phyloP scores from a whole-genome alignment of 768 basidiomycete genomes.

The Epithele typhae region DNA sequence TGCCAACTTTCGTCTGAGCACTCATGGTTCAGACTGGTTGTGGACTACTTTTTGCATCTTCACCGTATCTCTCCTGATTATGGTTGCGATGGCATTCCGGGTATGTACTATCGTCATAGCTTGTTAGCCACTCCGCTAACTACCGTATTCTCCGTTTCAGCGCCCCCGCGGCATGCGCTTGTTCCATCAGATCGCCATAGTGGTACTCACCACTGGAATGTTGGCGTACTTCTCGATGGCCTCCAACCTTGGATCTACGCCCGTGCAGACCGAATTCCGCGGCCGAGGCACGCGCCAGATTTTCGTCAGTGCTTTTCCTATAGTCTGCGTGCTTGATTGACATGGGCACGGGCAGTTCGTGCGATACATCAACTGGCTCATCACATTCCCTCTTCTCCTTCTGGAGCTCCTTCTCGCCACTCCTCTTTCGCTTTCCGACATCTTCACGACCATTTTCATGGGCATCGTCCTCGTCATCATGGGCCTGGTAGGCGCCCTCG shows the following conservation, averaged over 20 bases:
- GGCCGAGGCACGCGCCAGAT: conserved; percentile 36
- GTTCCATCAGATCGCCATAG: conserved; percentile 46
- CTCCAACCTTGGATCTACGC: conserved; percentile 47
- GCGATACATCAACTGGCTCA: conserved; percentile 49
- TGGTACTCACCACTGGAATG: conserved; percentile 41
- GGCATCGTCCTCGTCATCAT: conserved; percentile 39
- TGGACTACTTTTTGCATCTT: conserved; percentile 54
- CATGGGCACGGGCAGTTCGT: too few species aligned
- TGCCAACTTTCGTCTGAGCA: conserved; percentile 38
- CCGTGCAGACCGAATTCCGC: conserved; percentile 40
- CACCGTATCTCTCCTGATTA: conserved; percentile 35
- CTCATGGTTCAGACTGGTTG: conserved; percentile 44
- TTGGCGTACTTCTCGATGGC: conserved; percentile 54
- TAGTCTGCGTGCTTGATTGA: too few species aligned
- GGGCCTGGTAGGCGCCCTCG: conserved; percentile 45
- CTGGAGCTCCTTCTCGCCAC: conserved; percentile 43
- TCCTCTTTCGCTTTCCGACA: conserved; percentile 41
- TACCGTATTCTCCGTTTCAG: conserved; percentile 14
- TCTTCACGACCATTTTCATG: conserved; percentile 42
- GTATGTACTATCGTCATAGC: too few species aligned
- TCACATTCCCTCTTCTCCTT: conserved; percentile 48
- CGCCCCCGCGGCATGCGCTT: conserved; percentile 37
- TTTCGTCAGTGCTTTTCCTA: conserved; percentile 46
- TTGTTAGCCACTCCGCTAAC: not conserved
- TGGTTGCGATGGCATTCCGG: conserved; percentile 34